Base-by-base conservation (phyloP, 164 flowering plant species). In the Vitis cinerea region DNA sequence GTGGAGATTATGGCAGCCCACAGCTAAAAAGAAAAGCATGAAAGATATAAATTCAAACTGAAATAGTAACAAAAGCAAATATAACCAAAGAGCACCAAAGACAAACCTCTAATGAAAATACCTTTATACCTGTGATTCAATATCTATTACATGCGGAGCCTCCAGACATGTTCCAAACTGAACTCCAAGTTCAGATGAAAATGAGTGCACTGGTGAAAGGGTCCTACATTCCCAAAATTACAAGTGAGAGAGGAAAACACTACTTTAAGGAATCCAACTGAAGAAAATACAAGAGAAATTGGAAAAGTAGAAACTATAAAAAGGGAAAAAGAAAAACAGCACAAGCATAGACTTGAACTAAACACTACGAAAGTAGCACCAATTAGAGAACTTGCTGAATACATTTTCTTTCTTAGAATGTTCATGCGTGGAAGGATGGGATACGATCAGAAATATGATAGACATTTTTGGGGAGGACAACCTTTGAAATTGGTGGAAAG, bases 71-170 rank as follows among this genome's bases (percentile, higher is more conserved):
- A 31, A 14, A 64, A 59, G 64, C 8, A 69, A 17, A 2, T 1
- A 48, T 3, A 55, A 68, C 31, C 2, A n/a, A 52, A 4, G 16
- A 68, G 13, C 10, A 51, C 30, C 8, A 44, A 59, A 58, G 17
- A 52, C 47, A 23, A 49, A 7, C 64, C 44, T 3, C 7, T 27
- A 54, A 48, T 30, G 57, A 52, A 13, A 57, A 9, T n/a, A 1
- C 31, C 60, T 9, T 16, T 63, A 10, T 49, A 92, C 99, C 96
- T 92, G 97, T 50, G 93, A 83, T 60, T 89, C 88, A 62, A 82
- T 82, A 81, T 95, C 89, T 72, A 95, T 89, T 56, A 95, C 94
- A 85, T 95, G 99, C 66, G 97, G 98, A 79, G 99, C 98, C 81
- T 95, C 99, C 80, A 95, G 82, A 72, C 83, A 85, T 71, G 94